Conservation (phyloP, 2,329 filamentous ascomycete genomes). For the Cladosporium sp. region DNA sequence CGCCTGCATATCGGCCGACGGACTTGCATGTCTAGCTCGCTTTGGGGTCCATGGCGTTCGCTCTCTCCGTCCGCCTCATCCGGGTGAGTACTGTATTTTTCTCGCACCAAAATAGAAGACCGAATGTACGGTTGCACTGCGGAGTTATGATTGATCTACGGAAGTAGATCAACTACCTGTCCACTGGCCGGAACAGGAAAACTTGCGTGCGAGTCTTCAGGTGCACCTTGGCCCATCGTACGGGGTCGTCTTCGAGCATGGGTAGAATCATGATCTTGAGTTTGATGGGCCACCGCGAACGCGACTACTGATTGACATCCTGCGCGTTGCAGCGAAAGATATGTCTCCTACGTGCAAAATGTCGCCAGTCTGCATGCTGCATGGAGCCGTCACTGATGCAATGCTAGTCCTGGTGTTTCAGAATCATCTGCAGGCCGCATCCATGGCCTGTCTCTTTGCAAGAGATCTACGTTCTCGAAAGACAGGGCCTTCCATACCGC, state of each 20-base stretch:
- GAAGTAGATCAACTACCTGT: no score
- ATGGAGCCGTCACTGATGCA: slow-evolving; percentile 2
- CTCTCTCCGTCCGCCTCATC: slow-evolving; percentile 11
- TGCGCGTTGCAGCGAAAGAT: slow-evolving; percentile 4
- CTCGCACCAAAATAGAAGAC: slow-evolving; percentile 7
- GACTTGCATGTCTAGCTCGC: slow-evolving; percentile 11
- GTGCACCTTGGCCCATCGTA: not conserved
- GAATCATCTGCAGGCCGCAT: slow-evolving; percentile 8
- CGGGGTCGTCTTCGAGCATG: not conserved
- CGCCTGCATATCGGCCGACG: slow-evolving; percentile 6
- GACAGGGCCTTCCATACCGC: slow-evolving; percentile 18
- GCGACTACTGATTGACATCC: not conserved
- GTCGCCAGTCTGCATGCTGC: slow-evolving; percentile 3
- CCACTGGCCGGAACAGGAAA: slow-evolving; percentile 11
- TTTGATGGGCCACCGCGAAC: not conserved
- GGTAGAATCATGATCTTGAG: no score
- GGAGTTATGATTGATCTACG: no score
- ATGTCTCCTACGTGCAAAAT: not conserved
- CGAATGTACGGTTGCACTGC: slow-evolving; percentile 5
- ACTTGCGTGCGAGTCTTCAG: not conserved
- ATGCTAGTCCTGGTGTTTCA: slow-evolving; percentile 6
- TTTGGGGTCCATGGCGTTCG: slow-evolving; percentile 7
- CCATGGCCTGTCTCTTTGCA: slow-evolving; percentile 10
- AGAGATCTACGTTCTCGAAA: slow-evolving; percentile 14
- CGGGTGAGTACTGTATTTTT: not conserved